A percentile compares a stretch with the other conserved stretches of the same genome.
Evolutionary conservation across 2,329 filamentous ascomycete species (phyloP).

Genomic region (Pseudogymnoascus sp.): DNA sequence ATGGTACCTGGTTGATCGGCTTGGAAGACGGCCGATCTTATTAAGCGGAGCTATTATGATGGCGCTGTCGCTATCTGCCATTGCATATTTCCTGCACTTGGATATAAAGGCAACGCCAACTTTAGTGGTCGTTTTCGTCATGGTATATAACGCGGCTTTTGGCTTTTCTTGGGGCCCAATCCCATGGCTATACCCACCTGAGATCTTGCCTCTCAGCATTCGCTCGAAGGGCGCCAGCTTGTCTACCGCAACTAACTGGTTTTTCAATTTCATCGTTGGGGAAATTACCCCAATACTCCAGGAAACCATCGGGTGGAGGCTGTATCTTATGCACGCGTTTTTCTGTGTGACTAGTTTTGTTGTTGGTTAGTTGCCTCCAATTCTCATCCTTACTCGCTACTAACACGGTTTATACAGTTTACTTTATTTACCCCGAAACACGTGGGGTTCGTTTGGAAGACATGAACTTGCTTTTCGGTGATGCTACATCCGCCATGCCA

Average conservation of each 20-base stretch:
- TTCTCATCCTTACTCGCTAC: not conserved
- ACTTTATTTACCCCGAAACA: conserved; percentile 95
- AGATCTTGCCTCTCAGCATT: conserved; percentile 94
- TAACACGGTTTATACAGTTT: conserved; percentile 51
- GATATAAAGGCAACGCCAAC: conserved; percentile 70
- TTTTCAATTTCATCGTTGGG: conserved; percentile 95
- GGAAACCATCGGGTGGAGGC: conserved; percentile 82
- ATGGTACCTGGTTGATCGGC: conserved; percentile 92
- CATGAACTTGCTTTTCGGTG: conserved; percentile 91
- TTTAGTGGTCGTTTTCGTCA: conserved; percentile 87
- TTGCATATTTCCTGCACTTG: conserved; percentile 93
- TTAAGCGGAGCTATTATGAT: conserved; percentile 84
- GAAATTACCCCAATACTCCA: conserved; percentile 92
- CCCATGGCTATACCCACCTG: conserved; percentile 96
- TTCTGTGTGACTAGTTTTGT: conserved; percentile 95
- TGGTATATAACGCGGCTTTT: conserved; percentile 97
- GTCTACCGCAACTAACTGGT: conserved; percentile 95
- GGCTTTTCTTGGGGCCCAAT: conserved; percentile 97
- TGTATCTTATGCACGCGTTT: conserved; percentile 93
- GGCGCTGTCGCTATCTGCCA: conserved; percentile 76
- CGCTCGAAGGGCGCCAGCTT: conserved; percentile 94
- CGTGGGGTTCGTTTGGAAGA: conserved; percentile 92
- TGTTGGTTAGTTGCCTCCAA: conserved; percentile 60
- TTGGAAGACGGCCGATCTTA: conserved; percentile 82
- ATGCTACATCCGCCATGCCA: conserved; percentile 73